Conservation (phyloP, 2,329 filamentous ascomycete genomes). For the Apiospora koreana region DNA sequence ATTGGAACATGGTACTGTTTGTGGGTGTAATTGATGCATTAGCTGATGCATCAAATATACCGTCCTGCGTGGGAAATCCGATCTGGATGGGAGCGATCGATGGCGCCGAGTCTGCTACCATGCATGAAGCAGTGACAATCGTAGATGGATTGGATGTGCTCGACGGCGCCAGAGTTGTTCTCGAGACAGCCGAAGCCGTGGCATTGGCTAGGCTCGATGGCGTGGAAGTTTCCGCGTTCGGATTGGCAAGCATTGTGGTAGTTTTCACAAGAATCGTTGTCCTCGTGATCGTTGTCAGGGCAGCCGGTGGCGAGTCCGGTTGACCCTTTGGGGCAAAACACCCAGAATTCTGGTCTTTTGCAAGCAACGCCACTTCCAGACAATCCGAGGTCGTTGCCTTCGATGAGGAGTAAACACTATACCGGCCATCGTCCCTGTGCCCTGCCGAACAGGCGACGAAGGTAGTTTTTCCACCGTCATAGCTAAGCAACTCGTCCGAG, state of each 20-base stretch:
- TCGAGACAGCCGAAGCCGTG: neutral
- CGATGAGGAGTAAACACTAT: neutral
- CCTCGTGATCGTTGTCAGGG: neutral
- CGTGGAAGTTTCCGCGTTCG: neutral
- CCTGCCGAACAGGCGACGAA: neutral
- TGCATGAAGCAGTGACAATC: neutral
- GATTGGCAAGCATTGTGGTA: neutral
- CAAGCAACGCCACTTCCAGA: neutral
- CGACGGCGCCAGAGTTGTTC: neutral
- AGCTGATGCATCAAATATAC: slow-evolving; percentile 19
- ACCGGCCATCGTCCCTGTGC: no score
- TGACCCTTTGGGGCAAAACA: neutral
- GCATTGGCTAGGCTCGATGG: neutral
- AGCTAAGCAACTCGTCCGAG: neutral
- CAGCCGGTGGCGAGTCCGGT: neutral
- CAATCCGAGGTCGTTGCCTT: neutral
- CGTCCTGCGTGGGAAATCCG: slow-evolving; percentile 20
- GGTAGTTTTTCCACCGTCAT: neutral
- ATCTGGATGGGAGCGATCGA: slow-evolving; percentile 28
- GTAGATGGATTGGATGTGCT: neutral
- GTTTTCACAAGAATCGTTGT: neutral
- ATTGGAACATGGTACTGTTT: slow-evolving; percentile 28
- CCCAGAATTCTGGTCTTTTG: neutral
- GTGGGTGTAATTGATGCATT: slow-evolving; percentile 24
- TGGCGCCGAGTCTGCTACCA: slow-evolving; percentile 21